Conservation (phyloP, 225 moss, liverwort and hornwort species). For the Bryoerythrophyllum caledonicum region DNA sequence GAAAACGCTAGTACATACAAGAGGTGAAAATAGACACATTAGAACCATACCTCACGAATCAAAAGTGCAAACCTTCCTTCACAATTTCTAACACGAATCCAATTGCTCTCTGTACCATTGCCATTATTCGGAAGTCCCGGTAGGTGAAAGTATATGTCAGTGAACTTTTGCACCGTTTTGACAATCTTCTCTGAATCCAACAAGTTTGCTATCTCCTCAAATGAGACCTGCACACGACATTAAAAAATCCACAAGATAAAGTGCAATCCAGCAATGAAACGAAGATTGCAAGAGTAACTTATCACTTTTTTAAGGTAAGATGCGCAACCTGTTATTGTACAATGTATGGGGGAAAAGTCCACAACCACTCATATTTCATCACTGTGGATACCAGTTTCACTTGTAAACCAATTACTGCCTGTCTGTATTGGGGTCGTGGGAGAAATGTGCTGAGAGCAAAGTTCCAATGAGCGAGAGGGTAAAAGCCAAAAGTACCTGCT, state of each 20-base stretch:
- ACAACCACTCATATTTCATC: slow-evolving; percentile 16
- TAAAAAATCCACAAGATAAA: slow-evolving; percentile 21
- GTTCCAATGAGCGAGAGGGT: not conserved
- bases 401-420: not conserved
- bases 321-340: not conserved
- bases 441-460: slow-evolving; percentile 3
- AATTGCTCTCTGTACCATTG: slow-evolving; percentile 76
- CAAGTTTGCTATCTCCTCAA: slow-evolving; percentile 63
- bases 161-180: slow-evolving; percentile 80
- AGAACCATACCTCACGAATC: slow-evolving; percentile 69
- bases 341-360: slow-evolving; percentile 9
- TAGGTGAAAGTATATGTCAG: slow-evolving; percentile 83
- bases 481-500: slow-evolving; percentile 50
- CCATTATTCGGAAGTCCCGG: slow-evolving; percentile 78
- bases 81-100: slow-evolving; percentile 87
- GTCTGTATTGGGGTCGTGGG: slow-evolving; percentile 1
- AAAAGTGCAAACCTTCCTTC: slow-evolving; percentile 87
- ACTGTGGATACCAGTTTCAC: not conserved
- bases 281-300: slow-evolving; percentile 1
- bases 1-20: slow-evolving; percentile 19
- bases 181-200: slow-evolving; percentile 71
- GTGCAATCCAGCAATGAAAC: slow-evolving; percentile 18
- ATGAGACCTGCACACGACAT: slow-evolving; percentile 56
- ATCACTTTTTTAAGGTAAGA: slow-evolving; percentile 1
- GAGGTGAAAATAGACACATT: slow-evolving; percentile 5